phyloP scores from a whole-genome alignment of 345 rosid species.

The Salix caprea region DNA sequence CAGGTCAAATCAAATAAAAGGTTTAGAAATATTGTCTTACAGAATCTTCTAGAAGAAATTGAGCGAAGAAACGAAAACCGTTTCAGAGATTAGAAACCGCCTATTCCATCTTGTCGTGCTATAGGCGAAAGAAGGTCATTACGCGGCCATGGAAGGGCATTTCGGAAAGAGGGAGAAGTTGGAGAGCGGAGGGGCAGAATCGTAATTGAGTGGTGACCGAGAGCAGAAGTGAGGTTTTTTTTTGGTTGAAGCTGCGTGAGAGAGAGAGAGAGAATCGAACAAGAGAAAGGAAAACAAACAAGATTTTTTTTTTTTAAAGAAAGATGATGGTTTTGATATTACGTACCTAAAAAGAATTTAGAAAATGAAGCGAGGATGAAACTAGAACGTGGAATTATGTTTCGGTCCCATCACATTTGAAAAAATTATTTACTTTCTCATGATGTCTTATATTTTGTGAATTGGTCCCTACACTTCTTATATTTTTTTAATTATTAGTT shows the following conservation, averaged over 20 bases:
- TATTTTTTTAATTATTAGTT: no score
- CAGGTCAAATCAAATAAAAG: background rate
- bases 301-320: constrained; percentile 10
- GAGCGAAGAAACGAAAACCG: constrained; percentile 6
- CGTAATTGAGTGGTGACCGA: constrained; percentile 23
- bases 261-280: background rate
- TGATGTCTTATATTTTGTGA: no score
- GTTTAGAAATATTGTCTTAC: constrained; percentile 12
- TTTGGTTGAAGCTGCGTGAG: constrained; percentile 9
- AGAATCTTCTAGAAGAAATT: constrained; percentile 21
- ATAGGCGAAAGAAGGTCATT: constrained; percentile 4
- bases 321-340: background rate
- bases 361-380: constrained; percentile 9
- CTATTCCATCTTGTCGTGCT: background rate
- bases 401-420: background rate
- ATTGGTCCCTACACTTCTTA: no score
- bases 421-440: background rate
- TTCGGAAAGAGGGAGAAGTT: background rate
- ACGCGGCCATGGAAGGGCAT: constrained; percentile 24
- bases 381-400: background rate
- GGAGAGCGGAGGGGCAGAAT: constrained; percentile 26
- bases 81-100: constrained; percentile 2
- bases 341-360: constrained; percentile 8
- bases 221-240: constrained; percentile 2
- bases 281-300: background rate